These are phyloP conservation scores for Neurospora africana DNA, from an alignment of 495 filamentous ascomycete genomes.

Conservation along the genomic window DNA sequence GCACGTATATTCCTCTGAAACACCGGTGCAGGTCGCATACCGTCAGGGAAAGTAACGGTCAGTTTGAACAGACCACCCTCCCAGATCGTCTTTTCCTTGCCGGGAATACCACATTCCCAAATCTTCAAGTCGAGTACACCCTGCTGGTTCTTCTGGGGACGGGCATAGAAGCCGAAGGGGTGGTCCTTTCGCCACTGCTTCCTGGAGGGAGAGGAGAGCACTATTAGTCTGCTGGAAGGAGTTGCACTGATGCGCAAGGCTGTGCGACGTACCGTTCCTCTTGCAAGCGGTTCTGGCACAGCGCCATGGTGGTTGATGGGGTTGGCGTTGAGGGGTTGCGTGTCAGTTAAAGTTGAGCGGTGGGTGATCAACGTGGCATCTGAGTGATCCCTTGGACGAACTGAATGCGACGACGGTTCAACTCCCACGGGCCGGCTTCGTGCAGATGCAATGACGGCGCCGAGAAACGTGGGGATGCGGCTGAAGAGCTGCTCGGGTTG, in stretches of 20 bases:
- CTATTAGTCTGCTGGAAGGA: not conserved
- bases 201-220: slow-evolving; percentile 31
- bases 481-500: slow-evolving; percentile 2
- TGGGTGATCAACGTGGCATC: slow-evolving; percentile 1
- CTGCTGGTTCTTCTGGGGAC: slow-evolving; percentile 66
- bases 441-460: slow-evolving; percentile 4
- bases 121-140: slow-evolving; percentile 84
- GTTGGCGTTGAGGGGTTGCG: slow-evolving; percentile 1
- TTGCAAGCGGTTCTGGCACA: slow-evolving; percentile 78
- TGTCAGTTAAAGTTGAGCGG: slow-evolving; percentile 8
- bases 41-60: slow-evolving; percentile 86
- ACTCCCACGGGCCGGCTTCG: not conserved
- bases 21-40: slow-evolving; percentile 40
- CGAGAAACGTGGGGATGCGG: slow-evolving; percentile 13
- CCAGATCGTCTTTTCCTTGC: slow-evolving; percentile 93
- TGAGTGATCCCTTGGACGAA: not conserved
- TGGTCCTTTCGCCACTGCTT: slow-evolving; percentile 97
- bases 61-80: slow-evolving; percentile 94
- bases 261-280: slow-evolving; percentile 66
- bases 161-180: slow-evolving; percentile 94
- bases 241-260: not conserved
- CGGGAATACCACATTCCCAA: slow-evolving; percentile 94
- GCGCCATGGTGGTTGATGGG: slow-evolving; percentile 51
- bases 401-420: not conserved
- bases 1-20: not conserved